Evolutionary conservation across 2,329 filamentous ascomycete species (phyloP).

Genomic region (Ceratocystis alfenasii): DNA sequence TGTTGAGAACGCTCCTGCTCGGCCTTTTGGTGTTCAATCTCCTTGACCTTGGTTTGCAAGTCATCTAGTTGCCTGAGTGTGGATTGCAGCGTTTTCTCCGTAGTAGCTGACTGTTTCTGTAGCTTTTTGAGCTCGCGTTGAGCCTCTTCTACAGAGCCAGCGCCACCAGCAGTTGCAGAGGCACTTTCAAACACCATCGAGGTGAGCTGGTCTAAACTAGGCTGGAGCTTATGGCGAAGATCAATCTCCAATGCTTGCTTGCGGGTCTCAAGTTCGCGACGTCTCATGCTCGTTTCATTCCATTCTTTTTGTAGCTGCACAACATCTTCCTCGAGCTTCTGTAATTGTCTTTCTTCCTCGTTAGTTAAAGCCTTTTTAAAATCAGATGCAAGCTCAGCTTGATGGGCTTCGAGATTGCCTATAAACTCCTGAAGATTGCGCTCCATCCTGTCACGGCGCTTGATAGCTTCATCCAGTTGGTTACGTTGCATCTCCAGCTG

Average conservation of each 20-base stretch:
- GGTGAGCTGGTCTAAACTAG: constrained; percentile 76
- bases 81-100: constrained; percentile 58
- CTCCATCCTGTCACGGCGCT: constrained; percentile 56
- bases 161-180: constrained; percentile 24
- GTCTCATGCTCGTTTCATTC: constrained; percentile 58
- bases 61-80: constrained; percentile 59
- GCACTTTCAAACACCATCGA: constrained; percentile 59
- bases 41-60: constrained; percentile 39
- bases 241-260: constrained; percentile 80
- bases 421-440: constrained; percentile 63
- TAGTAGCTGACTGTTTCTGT: constrained; percentile 51
- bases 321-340: constrained; percentile 54
- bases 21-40: constrained; percentile 44
- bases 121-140: constrained; percentile 72
- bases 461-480: constrained; percentile 57
- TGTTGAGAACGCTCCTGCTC: constrained; percentile 61
- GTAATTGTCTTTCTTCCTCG: constrained; percentile 72
- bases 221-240: constrained; percentile 75
- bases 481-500: constrained; percentile 62
- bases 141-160: constrained; percentile 59
- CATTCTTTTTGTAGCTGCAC: constrained; percentile 67
- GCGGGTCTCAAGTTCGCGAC: constrained; percentile 64
- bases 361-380: constrained; percentile 83
- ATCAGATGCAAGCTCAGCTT: constrained; percentile 68
- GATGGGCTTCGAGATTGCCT: constrained; percentile 62